These are phyloP conservation scores for Gillenia trifoliata DNA, from an alignment of 306 rosid species.

Conservation along the genomic window DNA sequence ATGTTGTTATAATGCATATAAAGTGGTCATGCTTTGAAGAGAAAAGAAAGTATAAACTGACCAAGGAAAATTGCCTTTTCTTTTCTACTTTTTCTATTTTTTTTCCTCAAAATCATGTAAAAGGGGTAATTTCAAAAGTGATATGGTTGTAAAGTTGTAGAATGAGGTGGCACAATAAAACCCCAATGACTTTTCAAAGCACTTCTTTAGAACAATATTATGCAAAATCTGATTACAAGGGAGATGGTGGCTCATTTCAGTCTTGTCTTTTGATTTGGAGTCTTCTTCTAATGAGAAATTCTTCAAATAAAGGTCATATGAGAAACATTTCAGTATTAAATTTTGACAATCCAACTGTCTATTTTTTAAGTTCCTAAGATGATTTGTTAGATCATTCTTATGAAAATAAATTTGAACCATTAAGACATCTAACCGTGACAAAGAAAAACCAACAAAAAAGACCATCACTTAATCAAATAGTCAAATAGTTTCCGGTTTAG, in stretches of 20 bases:
- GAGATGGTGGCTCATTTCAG: not conserved
- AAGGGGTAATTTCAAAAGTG: not conserved
- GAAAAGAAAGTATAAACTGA: not conserved
- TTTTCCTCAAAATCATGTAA: not conserved
- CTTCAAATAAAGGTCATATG: too few relatives aligned
- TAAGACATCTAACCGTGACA: too few relatives aligned
- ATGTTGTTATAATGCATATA: not conserved
- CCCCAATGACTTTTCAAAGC: not conserved
- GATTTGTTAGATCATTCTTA: too few relatives aligned
- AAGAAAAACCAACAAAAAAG: too few relatives aligned
- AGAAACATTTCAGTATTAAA: too few relatives aligned
- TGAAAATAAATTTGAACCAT: too few relatives aligned
- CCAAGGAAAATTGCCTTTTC: not conserved
- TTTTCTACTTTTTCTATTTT: not conserved
- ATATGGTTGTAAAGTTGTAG: not conserved
- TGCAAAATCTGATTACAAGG: not conserved
- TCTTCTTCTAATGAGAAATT: too few relatives aligned
- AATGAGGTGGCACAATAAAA: not conserved
- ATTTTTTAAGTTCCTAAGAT: too few relatives aligned
- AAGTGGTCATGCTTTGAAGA: not conserved
- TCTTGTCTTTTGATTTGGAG: not conserved
- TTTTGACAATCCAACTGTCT: too few relatives aligned
- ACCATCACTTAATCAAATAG: too few relatives aligned
- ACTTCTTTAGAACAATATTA: not conserved
- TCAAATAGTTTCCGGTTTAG: too few relatives aligned